Evolutionary conservation across 441 rosid species (phyloP), one percentile per base, ranked within the genome.

Genomic region (Gossypium davidsonii): DNA sequence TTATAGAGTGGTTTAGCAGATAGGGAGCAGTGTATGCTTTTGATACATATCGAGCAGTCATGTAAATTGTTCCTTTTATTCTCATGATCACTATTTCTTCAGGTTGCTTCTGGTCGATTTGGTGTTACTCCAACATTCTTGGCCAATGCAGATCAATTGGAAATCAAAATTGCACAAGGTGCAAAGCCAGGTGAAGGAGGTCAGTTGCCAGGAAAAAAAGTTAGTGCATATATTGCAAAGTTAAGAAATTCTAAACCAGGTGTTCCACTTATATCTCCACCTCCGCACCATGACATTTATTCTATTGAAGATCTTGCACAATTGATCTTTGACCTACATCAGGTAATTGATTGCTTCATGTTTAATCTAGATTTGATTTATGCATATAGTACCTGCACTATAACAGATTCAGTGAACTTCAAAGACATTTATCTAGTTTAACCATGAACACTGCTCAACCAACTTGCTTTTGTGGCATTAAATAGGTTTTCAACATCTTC

Each of bases 101-200:
- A 91, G 97, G 98, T 95, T 85, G 99, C 99, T 75, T 95, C 99
- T 68, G 97, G 99, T 14, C 97, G 98, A 63, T 95, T 95, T 82
- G 98, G 98, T 77, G 99, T 93, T 70, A 95, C 99, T 67, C 98
- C 99, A 69, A 95, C 97, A 11, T 95, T 95, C 88, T 83, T 95
- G 86, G 99, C 83, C 34, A 95, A 95, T 83, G 99, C 98, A 34
- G 97, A 88, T 83, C 99, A 93, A 71, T 14, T 93, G 75, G 99
- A 95, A 81, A 95, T 95, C 78, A 95, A 95, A 88, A 94, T 95
- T 77, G 99, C 99, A 69, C 98, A 93, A 87, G 99, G 99, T 75
- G 99, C 99, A 64, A 95, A 93, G 80, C 99, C 99, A 51, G 99
- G 99, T 28, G 99, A 91, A 86, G 99, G 99, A 65, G 98, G 99